Evolutionary conservation across 768 basidiomycete species (phyloP).

Genomic region (Kwoniella bestiolae): DNA sequence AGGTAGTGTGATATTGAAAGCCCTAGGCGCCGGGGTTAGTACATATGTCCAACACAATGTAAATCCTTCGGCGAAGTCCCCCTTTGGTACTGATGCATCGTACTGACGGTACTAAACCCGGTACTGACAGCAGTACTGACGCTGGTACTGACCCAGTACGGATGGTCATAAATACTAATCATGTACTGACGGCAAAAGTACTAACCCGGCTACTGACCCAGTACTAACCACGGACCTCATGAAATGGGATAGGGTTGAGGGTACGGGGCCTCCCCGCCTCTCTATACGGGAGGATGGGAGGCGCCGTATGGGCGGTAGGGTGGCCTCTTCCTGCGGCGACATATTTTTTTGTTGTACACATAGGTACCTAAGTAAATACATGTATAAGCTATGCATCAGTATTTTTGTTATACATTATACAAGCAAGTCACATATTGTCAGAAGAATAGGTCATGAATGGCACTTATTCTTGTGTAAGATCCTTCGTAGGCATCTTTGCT

Average conservation of each 20-base stretch:
- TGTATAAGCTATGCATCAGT: neutral
- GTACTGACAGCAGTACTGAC: neutral
- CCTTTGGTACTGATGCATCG: neutral
- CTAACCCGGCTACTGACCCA: neutral
- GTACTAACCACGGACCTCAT: no score
- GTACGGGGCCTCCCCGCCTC: neutral
- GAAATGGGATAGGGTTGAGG: neutral
- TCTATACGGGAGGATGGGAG: no score
- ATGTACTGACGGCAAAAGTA: no score
- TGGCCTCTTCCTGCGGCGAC: neutral
- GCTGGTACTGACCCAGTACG: neutral
- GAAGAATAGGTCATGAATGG: no score
- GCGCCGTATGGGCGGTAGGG: neutral
- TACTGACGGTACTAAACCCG: neutral
- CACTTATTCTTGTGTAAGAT: no score
- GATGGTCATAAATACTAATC: neutral
- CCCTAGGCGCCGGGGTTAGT: neutral
- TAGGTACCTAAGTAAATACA: neutral
- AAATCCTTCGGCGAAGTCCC: neutral
- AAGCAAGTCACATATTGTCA: no score
- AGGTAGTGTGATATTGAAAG: neutral
- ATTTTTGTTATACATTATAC: no score
- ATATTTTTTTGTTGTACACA: neutral
- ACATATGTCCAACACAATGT: neutral
- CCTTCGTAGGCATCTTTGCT: no score